Evolutionary conservation across 495 filamentous ascomycete genomes (phyloP), one percentile per base, ranked within the genome.

Genomic region (Ramalina intermedia): DNA sequence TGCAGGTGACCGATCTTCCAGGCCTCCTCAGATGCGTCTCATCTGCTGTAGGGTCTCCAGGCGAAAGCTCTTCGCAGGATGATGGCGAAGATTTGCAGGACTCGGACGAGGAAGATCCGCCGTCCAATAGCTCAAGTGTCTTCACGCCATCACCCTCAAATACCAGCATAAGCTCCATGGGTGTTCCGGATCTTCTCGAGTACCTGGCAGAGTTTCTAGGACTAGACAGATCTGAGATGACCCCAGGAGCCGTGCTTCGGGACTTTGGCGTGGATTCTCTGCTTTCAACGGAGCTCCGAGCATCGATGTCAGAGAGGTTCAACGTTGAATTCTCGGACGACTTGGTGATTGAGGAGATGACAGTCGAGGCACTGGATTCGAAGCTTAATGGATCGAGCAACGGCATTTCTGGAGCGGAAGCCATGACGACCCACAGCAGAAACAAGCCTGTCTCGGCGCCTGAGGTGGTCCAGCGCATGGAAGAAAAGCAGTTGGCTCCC

Each of bases 1-100:
- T 69, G 43, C 62, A 67, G 18, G 57, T 70, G 1, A 60, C 44
- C 2, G 57, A 58, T 29, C 46, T 66, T 18, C 46, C 23, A 4
- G 48, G 55, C 29, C 45, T 66, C 24, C 29, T 33, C 29, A 33
- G 29, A 11, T 33, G 29, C 6, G 39, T 41, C 8, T 17, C 16
- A 8, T 41, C 39, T n/a, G 21, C 16, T 16, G 39, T 41, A 6
- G 39, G 8, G 6, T 17, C 39, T 9, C 6, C 16, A 17, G 39
- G 21, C 16, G 39, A 41, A 8, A 23, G 6, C 11, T 41, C 11
- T 23, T 41, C 39, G 17, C 39, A 23, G 6, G 17, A 41, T 7
- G 21, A 23, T 23, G 12, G 4, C 14, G 21, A 23, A 2, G 39
- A 41, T 1, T n/a, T 16, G 12, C 5, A 17, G 12, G 21, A 4